phyloP scores from a whole-genome alignment of 371 early-diverging fungal genomes.

The Mortierella sp. region DNA sequence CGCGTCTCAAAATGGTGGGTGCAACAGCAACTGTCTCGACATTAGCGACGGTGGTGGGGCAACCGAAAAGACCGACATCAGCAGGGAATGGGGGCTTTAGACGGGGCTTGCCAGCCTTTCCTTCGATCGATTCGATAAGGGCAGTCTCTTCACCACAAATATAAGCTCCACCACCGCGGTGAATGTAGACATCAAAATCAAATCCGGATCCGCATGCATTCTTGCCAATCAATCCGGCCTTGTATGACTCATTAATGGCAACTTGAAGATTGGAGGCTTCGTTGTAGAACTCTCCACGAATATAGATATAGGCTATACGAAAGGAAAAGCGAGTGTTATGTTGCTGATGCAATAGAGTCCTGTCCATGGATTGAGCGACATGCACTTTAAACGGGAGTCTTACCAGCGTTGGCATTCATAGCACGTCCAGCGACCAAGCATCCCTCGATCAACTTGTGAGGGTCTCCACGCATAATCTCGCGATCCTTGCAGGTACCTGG shows the following conservation, averaged over 20 bases:
- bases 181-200: slow-evolving; percentile 97
- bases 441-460: slow-evolving; percentile 98
- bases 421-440: slow-evolving; percentile 96
- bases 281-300: slow-evolving; percentile 98
- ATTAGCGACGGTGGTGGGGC: slow-evolving; percentile 98
- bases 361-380: not conserved
- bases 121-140: slow-evolving; percentile 97
- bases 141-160: slow-evolving; percentile 99
- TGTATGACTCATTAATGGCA: slow-evolving; percentile 97
- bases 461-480: slow-evolving; percentile 98
- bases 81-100: slow-evolving; percentile 99
- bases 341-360: not conserved
- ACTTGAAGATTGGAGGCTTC: slow-evolving; percentile 95
- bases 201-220: slow-evolving; percentile 97
- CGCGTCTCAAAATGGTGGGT: slow-evolving; percentile 94
- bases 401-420: slow-evolving; percentile 96
- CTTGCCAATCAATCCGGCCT: slow-evolving; percentile 96
- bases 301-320: slow-evolving; percentile 92
- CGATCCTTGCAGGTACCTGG: slow-evolving; percentile 99
- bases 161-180: slow-evolving; percentile 98
- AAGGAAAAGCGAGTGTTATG: not conserved
- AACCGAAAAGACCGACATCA: slow-evolving; percentile 97
- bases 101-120: slow-evolving; percentile 98
- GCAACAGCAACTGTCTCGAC: slow-evolving; percentile 99
- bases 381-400: not conserved